A percentile compares a stretch with the other conserved stretches of the same genome.
Conservation (phyloP, 495 filamentous ascomycete species). For the Penicillium simplicissimum region DNA sequence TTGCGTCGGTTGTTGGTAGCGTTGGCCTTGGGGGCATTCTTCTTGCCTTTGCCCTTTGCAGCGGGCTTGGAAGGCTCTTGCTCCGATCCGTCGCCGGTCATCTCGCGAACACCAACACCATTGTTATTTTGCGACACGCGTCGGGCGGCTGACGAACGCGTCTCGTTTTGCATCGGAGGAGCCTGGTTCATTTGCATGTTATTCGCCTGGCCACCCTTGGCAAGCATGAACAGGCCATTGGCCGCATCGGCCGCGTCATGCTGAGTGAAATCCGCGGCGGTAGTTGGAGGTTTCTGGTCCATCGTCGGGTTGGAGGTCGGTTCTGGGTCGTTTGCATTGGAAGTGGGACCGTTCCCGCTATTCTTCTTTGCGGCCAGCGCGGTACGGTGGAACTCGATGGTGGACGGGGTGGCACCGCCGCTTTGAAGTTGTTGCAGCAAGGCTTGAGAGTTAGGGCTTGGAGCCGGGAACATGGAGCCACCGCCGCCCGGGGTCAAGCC, state of each 20-base stretch:
- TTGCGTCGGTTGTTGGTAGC: constrained; percentile 69
- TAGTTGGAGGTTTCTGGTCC: constrained; percentile 48
- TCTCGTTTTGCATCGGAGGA: constrained; percentile 28
- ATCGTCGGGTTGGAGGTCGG: constrained; percentile 49
- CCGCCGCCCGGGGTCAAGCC: constrained; percentile 94
- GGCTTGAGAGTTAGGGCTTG: constrained; percentile 82
- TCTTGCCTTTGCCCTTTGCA: constrained; percentile 70
- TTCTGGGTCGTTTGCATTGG: constrained; percentile 52
- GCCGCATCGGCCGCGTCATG: constrained; percentile 93
- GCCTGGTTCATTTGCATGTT: constrained; percentile 42
- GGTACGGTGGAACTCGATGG: constrained; percentile 92
- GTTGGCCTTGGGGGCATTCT: constrained; percentile 51
- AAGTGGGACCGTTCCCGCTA: constrained; percentile 50
- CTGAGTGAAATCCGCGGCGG: constrained; percentile 66
- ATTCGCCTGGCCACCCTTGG: constrained; percentile 62
- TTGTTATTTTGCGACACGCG: constrained; percentile 41
- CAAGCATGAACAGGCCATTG: constrained; percentile 90
- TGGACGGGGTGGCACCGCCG: constrained; percentile 82
- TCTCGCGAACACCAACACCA: constrained; percentile 53
- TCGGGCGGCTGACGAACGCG: constrained; percentile 29
- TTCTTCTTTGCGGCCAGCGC: constrained; percentile 78
- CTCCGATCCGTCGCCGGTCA: constrained; percentile 70
- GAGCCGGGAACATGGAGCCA: constrained; percentile 95
- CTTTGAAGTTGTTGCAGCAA: constrained; percentile 76
- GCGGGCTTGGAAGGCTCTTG: constrained; percentile 64